Evolutionary conservation across 768 basidiomycete genomes (phyloP).

Genomic region (Pilatotrama ljubarskyi): DNA sequence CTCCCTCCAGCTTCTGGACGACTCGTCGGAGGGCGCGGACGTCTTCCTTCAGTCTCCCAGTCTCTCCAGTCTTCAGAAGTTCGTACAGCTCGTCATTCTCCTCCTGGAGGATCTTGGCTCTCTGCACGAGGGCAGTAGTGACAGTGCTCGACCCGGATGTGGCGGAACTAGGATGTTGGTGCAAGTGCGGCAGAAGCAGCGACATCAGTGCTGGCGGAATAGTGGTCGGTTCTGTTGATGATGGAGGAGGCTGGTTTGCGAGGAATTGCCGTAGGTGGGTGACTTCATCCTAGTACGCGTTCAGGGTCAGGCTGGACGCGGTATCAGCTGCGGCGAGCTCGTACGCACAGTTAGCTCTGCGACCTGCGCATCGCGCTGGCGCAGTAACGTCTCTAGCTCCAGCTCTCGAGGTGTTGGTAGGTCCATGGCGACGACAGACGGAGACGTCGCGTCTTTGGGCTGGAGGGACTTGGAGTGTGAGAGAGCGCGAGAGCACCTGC

Average conservation of each 20-base stretch:
- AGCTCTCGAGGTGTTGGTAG: slow-evolving; percentile 75
- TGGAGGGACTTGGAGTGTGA: slow-evolving; percentile 14
- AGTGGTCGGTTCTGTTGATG: slow-evolving; percentile 61
- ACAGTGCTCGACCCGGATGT: slow-evolving; percentile 48
- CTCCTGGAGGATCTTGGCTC: slow-evolving; percentile 71
- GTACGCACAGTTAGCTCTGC: slow-evolving; percentile 67
- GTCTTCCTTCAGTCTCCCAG: slow-evolving; percentile 81
- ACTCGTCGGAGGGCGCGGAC: slow-evolving; percentile 66
- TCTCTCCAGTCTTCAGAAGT: slow-evolving; percentile 70
- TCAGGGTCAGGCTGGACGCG: slow-evolving; percentile 14
- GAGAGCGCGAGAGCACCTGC: slow-evolving; percentile 16
- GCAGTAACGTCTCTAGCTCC: slow-evolving; percentile 77
- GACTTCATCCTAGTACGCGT: slow-evolving; percentile 63
- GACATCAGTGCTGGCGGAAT: slow-evolving; percentile 72
- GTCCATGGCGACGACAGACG: slow-evolving; percentile 47
- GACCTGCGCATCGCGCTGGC: slow-evolving; percentile 73
- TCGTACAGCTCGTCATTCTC: slow-evolving; percentile 88
- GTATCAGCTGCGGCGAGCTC: slow-evolving; percentile 9
- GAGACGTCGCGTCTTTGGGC: slow-evolving; percentile 23
- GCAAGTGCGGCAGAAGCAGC: slow-evolving; percentile 67
- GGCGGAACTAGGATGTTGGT: slow-evolving; percentile 37
- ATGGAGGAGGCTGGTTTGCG: slow-evolving; percentile 56
- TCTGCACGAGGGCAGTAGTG: slow-evolving; percentile 72
- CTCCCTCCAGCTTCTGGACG: slow-evolving; percentile 68
- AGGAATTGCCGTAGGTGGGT: slow-evolving; percentile 66